These are phyloP conservation scores for Tylopilus felleus DNA, from an alignment of 768 basidiomycete species.

Conservation along the genomic window DNA sequence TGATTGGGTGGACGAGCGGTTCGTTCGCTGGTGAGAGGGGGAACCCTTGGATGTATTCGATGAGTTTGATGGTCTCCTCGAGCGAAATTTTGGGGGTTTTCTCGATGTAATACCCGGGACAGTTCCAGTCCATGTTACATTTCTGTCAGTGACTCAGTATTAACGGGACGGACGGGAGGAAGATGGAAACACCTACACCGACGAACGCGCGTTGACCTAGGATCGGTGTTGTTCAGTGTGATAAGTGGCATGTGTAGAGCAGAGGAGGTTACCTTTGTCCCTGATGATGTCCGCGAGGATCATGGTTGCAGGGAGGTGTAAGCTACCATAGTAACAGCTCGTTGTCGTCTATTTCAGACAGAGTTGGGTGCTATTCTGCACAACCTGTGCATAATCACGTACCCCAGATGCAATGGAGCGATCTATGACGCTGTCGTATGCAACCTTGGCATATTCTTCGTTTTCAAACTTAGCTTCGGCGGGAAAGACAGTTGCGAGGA, in stretches of 20 bases:
- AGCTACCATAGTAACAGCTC: conserved; percentile 82
- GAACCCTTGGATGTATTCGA: conserved; percentile 62
- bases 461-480: conserved; percentile 74
- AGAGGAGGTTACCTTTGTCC: conserved; percentile 40
- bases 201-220: conserved; percentile 84
- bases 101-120: conserved; percentile 64
- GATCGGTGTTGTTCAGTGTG: conserved; percentile 1
- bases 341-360: conserved; percentile 67
- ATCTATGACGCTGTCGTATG: conserved; percentile 67
- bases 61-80: conserved; percentile 55
- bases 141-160: conserved; percentile 21
- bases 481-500: conserved; percentile 78
- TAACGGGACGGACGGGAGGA: background rate
- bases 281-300: conserved; percentile 71
- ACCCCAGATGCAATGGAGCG: conserved; percentile 72
- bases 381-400: conserved; percentile 25
- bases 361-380: background rate
- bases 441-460: conserved; percentile 56
- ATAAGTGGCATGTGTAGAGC: background rate
- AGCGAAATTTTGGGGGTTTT: conserved; percentile 52
- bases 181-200: conserved; percentile 49
- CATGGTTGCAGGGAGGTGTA: conserved; percentile 77
- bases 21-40: conserved; percentile 32
- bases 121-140: conserved; percentile 52
- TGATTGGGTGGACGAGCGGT: conserved; percentile 77